Base-by-base conservation (phyloP, 208 protist species). In the Crithidia expoeki region DNA sequence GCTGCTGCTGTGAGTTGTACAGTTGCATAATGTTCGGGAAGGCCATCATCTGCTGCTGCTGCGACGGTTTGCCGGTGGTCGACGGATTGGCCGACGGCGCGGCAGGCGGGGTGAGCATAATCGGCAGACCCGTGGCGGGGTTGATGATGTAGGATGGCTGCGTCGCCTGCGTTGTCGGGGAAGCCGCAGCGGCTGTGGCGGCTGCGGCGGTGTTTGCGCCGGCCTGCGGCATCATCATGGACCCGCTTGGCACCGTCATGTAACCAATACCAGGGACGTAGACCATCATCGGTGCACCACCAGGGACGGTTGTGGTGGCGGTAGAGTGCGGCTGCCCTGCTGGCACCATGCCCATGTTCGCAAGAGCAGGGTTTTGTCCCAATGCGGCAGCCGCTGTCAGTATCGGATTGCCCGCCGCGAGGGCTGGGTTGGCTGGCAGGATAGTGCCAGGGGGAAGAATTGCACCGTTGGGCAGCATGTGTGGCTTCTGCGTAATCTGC, bases 231-330 rank as follows among this genome's bases (percentile, higher is more conserved):
- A 70, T 19, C 47, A 77, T 52, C 46, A 53, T 47, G 14, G 63
- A 53, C n/a, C 57, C 68, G 28, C 14, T 32, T 3, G 72, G 69
- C 36, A 74, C 33, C 33, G 53, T 56, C 58, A 81, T 40, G 42
- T 76, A 81, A 7, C 75, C 70, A 2, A 81, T 57, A 21, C 69
- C 69, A 9, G 75, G 63, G 9, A 81, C 70, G 30, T 52, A 81
- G 30, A 81, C 38, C 30, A 77, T 55, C 49, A 77, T 67, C 5
- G 72, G 47, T 4, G 62, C 38, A 21, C 63, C 49, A 9, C 34
- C 64, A 10, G 72, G 38, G 17, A 63, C n/a, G 10, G 30, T 12
- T 7, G 30, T 50, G 0, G 46, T 19, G 1, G 0, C 50, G 16
- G 25, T 19, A 4, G 7, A 9, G 38, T 62, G 71, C 2, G 6